phyloP scores from a whole-genome alignment of 306 rosid species.

The Herpetospermum pedunculosum region DNA sequence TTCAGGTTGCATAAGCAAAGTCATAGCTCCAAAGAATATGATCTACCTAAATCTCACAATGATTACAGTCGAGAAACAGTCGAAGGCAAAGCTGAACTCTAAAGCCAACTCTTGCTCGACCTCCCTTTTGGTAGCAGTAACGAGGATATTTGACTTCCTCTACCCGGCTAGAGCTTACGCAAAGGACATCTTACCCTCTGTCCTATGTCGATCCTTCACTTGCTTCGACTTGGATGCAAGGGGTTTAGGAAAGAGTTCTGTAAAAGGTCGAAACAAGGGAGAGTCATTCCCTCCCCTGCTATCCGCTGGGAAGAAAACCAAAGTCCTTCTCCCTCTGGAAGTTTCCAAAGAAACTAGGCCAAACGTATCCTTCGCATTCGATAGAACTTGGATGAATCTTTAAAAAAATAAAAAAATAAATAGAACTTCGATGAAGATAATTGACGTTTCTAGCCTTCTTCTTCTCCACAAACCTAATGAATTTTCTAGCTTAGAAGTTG shows the following conservation, averaged over 20 bases:
- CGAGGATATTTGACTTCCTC: neutral
- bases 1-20: neutral
- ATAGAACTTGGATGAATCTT: neutral
- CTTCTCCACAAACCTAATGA: neutral
- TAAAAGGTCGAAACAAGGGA: neutral
- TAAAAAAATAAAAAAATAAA: no score
- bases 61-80: neutral
- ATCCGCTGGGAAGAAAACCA: neutral
- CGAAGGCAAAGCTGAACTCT: neutral
- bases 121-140: neutral
- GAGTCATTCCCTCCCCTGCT: neutral
- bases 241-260: neutral
- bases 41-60: neutral
- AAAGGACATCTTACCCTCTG: neutral
- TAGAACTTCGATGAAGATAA: neutral
- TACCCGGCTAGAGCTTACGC: neutral
- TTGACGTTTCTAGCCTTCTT: neutral
- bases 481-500: neutral
- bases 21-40: neutral
- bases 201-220: neutral
- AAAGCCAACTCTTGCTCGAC: neutral
- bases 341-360: neutral
- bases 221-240: neutral
- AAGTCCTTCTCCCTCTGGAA: neutral
- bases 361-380: neutral